Evolutionary conservation across 2,329 filamentous ascomycete genomes (phyloP).

Genomic region (Aspergillus proliferans): DNA sequence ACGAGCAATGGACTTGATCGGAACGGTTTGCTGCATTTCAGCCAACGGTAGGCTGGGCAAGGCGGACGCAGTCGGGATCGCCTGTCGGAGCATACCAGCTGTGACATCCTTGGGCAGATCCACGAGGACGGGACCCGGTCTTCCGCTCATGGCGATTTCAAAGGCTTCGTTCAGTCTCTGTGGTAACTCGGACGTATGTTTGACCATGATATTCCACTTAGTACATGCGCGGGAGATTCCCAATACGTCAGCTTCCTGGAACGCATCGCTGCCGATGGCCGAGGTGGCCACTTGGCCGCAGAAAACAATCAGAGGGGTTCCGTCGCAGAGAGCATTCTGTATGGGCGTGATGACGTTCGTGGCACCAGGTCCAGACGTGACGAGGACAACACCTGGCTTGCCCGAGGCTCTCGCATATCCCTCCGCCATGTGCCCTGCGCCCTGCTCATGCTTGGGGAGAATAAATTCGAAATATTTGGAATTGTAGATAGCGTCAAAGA

Average conservation of each 20-base stretch:
- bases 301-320: slow-evolving; percentile 89
- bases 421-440: slow-evolving; percentile 94
- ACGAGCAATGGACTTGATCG: slow-evolving; percentile 59
- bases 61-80: slow-evolving; percentile 65
- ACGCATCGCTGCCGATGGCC: slow-evolving; percentile 84
- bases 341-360: slow-evolving; percentile 93
- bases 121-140: slow-evolving; percentile 85
- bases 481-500: slow-evolving; percentile 96
- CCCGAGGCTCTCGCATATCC: slow-evolving; percentile 86
- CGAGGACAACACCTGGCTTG: slow-evolving; percentile 85
- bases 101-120: slow-evolving; percentile 93
- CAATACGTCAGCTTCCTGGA: slow-evolving; percentile 88
- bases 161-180: slow-evolving; percentile 91
- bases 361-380: slow-evolving; percentile 88
- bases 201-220: slow-evolving; percentile 97
- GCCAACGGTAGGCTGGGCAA: slow-evolving; percentile 63
- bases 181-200: slow-evolving; percentile 81
- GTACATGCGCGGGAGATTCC: slow-evolving; percentile 87
- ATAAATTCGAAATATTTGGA: slow-evolving; percentile 90
- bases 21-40: neutral
- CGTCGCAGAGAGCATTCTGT: slow-evolving; percentile 87
- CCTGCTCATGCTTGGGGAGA: slow-evolving; percentile 82
- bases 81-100: slow-evolving; percentile 65
- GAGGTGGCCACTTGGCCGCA: slow-evolving; percentile 80
- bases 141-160: slow-evolving; percentile 84